These are phyloP conservation scores for Lachancea dasiensis DNA, from an alignment of 805 yeast genomes.

Conservation along the genomic window DNA sequence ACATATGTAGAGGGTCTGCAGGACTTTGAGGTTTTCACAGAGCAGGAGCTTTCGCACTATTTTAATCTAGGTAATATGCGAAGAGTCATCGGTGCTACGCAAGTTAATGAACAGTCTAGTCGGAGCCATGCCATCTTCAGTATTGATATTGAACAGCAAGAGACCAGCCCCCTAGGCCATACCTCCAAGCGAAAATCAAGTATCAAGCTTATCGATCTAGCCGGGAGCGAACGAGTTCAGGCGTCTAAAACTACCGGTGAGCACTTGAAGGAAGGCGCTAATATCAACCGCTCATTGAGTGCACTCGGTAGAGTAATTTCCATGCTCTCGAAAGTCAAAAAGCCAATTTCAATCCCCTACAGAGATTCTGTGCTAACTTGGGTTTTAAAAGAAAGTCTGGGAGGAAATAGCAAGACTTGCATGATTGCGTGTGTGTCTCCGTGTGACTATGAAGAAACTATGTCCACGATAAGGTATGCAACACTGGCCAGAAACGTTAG, in stretches of 20 bases:
- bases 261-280: conserved; percentile 66
- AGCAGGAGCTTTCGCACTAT: conserved; percentile 42
- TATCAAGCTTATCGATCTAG: conserved; percentile 69
- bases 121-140: conserved; percentile 80
- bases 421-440: conserved; percentile 87
- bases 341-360: conserved; percentile 49
- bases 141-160: conserved; percentile 54
- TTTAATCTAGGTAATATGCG: conserved; percentile 46
- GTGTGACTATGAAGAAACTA: conserved; percentile 67
- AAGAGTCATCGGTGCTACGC: conserved; percentile 67
- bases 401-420: conserved; percentile 83
- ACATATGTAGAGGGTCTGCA: conserved; percentile 66
- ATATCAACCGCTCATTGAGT: conserved; percentile 71
- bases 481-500: conserved; percentile 65
- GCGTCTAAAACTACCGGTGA: conserved; percentile 57
- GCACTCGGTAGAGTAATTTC: conserved; percentile 68
- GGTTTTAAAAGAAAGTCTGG: conserved; percentile 65
- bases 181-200: conserved; percentile 49
- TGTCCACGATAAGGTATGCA: conserved; percentile 73
- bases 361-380: conserved; percentile 74
- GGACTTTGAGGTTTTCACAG: conserved; percentile 46
- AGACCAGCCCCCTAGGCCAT: conserved; percentile 36
- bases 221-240: conserved; percentile 71
- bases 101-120: conserved; percentile 65
- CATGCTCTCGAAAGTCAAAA: conserved; percentile 38